Evolutionary conservation across 2,329 filamentous ascomycete genomes (phyloP), one percentile per base, ranked within the genome.

Genomic region (Fusarium equiseti): DNA sequence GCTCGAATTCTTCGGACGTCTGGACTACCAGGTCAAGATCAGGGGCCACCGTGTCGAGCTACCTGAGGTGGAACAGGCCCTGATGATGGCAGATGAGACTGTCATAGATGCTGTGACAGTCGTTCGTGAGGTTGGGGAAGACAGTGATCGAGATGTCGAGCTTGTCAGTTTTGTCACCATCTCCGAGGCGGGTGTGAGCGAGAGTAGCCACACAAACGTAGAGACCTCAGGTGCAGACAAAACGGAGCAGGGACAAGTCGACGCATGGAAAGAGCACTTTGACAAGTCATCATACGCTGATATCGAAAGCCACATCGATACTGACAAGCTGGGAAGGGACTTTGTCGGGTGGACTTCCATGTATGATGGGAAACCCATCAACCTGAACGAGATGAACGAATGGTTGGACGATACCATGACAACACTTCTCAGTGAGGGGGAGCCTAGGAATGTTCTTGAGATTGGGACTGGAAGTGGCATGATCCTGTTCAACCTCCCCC

Each of bases 41-140:
- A 72, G 76, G 22, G 77, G 78, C 12, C 72, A 79, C 11, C 74
- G 78, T 5, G 53, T 79, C 27, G 78, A 80, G 55, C 55, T 75
- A 3, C 71, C 59, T 0, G 77, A 79, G 35, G 71, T 79, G 4
- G 77, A 79, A 22, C 52, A 51, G 11, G 49, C 49, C 8, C 8
- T 50, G 7, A 52, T 52, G 49, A 24, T 29, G 22, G 49, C 20
- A 42, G 24, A 26, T n/a, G 49, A 52, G 31, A 26, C 31, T 26
- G 18, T 42, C 5, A 27, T 35, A 13, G 49, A 52, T 35, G 49
- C 49, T 20, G 59, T 55, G 13, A 53, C 48, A 27, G 48, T 50
- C 13, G 29, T 50, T 50, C 29, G 46, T 50, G 46, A 40, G 26
- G 22, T 51, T 24, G 50, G 50, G 4, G 26, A 42, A 43, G 26